These are phyloP conservation scores for Chrysoporthe austroafricana DNA, from an alignment of 2,329 filamentous ascomycete genomes.

Conservation along the genomic window DNA sequence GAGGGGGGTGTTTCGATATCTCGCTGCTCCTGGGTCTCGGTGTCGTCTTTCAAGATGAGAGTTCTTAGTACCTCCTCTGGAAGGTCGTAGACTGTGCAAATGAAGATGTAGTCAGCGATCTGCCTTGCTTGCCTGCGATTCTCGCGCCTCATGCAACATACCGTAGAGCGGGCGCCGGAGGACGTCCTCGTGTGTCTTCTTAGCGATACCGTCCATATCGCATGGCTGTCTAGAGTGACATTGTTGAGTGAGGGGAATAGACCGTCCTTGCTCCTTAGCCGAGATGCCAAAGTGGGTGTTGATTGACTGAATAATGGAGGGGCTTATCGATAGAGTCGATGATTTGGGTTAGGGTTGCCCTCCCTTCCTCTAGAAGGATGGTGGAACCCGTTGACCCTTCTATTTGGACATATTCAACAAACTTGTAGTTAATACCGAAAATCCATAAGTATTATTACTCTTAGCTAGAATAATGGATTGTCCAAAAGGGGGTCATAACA, in stretches of 20 bases:
- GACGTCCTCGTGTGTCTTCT: conserved; percentile 48
- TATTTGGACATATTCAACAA: too few relatives aligned
- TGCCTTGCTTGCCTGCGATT: conserved; percentile 27
- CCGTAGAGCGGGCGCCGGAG: conserved; percentile 57
- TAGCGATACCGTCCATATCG: conserved; percentile 31
- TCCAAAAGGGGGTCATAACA: too few relatives aligned
- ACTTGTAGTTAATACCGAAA: too few relatives aligned
- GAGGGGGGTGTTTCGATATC: conserved; percentile 37
- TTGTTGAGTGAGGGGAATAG: not conserved
- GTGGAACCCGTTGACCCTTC: too few relatives aligned
- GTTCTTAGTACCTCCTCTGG: conserved; percentile 73
- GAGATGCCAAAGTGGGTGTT: not conserved
- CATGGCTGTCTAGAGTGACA: not conserved
- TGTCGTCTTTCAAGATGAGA: conserved; percentile 61
- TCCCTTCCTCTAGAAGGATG: too few relatives aligned
- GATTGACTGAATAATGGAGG: not conserved
- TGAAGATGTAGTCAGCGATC: conserved; percentile 29
- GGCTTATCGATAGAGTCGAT: too few relatives aligned
- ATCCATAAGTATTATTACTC: too few relatives aligned
- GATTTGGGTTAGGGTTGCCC: not conserved
- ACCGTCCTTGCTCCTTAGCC: not conserved
- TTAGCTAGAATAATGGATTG: too few relatives aligned
- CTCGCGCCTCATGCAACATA: conserved; percentile 34
- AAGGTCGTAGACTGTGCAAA: conserved; percentile 74
- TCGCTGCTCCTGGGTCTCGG: conserved; percentile 39